Conservation (phyloP, 2,329 filamentous ascomycete genomes). For the Fusarium robinianum region DNA sequence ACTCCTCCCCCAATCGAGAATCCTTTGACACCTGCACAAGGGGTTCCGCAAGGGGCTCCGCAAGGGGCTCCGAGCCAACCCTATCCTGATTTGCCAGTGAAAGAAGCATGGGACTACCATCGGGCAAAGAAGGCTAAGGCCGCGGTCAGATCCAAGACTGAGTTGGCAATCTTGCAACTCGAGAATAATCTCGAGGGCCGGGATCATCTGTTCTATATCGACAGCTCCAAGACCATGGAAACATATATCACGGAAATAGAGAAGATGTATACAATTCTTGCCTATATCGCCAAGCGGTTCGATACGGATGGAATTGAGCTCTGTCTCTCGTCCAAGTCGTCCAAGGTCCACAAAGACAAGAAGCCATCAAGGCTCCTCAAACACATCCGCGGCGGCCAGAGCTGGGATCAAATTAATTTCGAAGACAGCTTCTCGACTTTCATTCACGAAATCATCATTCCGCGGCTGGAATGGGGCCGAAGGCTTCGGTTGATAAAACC, state of each 20-base stretch:
- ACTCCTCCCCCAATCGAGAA: too few species aligned
- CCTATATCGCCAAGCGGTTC: conserved; percentile 12
- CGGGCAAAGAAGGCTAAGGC: background rate
- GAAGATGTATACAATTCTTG: background rate
- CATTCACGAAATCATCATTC: conserved; percentile 6
- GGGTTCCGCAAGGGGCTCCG: too few species aligned
- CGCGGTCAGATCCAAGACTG: background rate
- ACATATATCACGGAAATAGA: background rate
- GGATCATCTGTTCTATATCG: conserved; percentile 17
- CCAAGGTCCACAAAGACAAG: background rate
- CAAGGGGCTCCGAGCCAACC: background rate
- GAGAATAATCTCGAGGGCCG: background rate
- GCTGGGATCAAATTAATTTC: conserved; percentile 10
- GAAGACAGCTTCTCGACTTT: conserved; percentile 11
- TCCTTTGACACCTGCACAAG: background rate
- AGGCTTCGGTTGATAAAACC: background rate
- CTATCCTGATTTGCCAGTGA: background rate
- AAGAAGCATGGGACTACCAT: background rate
- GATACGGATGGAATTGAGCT: conserved; percentile 16
- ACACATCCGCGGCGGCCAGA: background rate
- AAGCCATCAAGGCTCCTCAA: background rate
- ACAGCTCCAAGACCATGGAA: conserved; percentile 9
- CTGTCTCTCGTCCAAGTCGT: conserved; percentile 7
- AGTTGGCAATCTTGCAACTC: background rate
- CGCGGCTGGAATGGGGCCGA: background rate